Evolutionary conservation across 306 rosid genomes (phyloP).

Genomic region (Psophocarpus tetragonolobus): DNA sequence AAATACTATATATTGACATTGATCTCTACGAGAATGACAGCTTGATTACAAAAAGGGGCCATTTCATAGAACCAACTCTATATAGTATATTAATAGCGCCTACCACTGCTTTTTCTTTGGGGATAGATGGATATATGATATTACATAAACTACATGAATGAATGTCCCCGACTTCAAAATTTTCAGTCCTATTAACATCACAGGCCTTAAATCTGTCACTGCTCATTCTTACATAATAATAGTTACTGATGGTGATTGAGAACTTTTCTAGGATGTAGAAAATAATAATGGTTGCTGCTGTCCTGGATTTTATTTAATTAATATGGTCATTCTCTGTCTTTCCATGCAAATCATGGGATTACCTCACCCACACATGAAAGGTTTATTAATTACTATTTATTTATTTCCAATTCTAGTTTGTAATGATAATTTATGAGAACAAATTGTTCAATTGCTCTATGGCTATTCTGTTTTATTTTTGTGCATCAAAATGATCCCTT

Average conservation of each 20-base stretch:
- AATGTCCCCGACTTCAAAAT: constrained; percentile 34
- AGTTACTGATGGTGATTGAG: constrained; percentile 58
- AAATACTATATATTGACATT: constrained; percentile 44
- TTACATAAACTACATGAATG: constrained; percentile 33
- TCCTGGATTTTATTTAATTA: constrained; percentile 22
- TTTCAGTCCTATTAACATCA: constrained; percentile 61
- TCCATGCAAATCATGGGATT: constrained; percentile 47
- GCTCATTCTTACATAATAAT: constrained; percentile 50
- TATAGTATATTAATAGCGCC: constrained; percentile 38
- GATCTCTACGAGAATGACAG: constrained; percentile 55
- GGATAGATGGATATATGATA: background rate
- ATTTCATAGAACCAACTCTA: constrained; percentile 36
- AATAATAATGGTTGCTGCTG: constrained; percentile 30
- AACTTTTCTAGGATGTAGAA: constrained; percentile 38
- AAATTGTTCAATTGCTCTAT: constrained; percentile 20
- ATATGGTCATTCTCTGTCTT: constrained; percentile 35
- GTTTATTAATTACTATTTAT: constrained; percentile 33
- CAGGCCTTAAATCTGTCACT: constrained; percentile 44
- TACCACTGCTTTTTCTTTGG: constrained; percentile 20
- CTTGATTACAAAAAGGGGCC: constrained; percentile 37
- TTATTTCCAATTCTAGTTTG: background rate
- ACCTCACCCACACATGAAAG: constrained; percentile 38
- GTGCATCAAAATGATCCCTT: constrained; percentile 17
- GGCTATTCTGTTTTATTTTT: constrained; percentile 14
- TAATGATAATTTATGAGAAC: background rate